A percentile compares a stretch with the other conserved stretches of the same genome.
These are phyloP conservation scores for Rhodotorula mucilaginosa DNA, from an alignment of 1,284 basidiomycete genomes.

Conservation along the genomic window DNA sequence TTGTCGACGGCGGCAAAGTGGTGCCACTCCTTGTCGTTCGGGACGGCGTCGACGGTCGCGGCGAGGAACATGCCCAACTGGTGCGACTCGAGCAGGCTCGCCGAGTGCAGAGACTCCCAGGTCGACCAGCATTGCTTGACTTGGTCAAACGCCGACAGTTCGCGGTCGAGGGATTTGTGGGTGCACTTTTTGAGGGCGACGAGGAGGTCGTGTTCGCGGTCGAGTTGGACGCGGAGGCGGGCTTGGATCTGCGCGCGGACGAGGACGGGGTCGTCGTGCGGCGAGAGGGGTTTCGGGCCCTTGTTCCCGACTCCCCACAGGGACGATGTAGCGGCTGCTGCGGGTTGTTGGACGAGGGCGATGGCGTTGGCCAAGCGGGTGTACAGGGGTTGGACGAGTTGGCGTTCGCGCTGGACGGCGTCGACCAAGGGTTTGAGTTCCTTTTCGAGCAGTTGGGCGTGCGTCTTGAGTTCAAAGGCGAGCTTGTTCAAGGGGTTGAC, in stretches of 20 bases:
- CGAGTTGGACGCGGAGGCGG: slow-evolving; percentile 27
- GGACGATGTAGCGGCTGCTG: slow-evolving; percentile 6
- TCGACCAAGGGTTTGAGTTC: slow-evolving; percentile 31
- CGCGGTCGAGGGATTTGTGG: slow-evolving; percentile 19
- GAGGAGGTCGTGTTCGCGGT: slow-evolving; percentile 36
- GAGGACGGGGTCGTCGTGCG: slow-evolving; percentile 35
- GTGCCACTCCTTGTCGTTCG: slow-evolving; percentile 35
- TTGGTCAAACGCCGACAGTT: slow-evolving; percentile 20
- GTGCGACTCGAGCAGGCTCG: slow-evolving; percentile 31
- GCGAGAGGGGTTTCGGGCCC: background rate
- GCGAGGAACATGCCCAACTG: slow-evolving; percentile 36
- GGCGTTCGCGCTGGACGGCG: slow-evolving; percentile 27
- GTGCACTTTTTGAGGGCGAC: slow-evolving; percentile 26
- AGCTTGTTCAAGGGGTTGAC: slow-evolving; percentile 35
- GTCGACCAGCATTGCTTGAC: slow-evolving; percentile 27
- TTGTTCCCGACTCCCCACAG: background rate
- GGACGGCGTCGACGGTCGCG: slow-evolving; percentile 29
- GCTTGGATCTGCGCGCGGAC: slow-evolving; percentile 28
- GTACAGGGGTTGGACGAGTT: background rate
- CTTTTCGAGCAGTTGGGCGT: slow-evolving; percentile 31
- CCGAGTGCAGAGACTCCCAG: slow-evolving; percentile 33
- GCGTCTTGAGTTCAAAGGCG: slow-evolving; percentile 26
- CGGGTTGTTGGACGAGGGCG: slow-evolving; percentile 3
- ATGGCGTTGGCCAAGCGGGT: background rate
- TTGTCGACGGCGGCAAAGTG: slow-evolving; percentile 35